These are phyloP conservation scores for Neurospora crassa DNA, from an alignment of 2,329 filamentous ascomycete genomes.

Conservation along the genomic window DNA sequence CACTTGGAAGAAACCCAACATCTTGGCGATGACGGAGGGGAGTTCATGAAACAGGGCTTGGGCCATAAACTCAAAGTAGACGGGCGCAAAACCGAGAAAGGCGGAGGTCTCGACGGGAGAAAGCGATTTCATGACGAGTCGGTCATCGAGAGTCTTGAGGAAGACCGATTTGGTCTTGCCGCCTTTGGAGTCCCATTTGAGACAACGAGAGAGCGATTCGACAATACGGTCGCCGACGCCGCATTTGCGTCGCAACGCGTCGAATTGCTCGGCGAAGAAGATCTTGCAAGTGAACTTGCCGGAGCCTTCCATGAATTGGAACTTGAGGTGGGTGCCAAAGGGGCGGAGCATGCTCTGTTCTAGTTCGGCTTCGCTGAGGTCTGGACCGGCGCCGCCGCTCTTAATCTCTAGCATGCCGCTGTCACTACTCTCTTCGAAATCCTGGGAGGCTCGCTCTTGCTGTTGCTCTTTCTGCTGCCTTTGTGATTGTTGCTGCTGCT, in stretches of 20 bases:
- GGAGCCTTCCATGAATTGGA: slow-evolving; percentile 88
- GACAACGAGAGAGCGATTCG: slow-evolving; percentile 86
- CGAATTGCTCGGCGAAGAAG: slow-evolving; percentile 96
- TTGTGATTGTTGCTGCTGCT: slow-evolving; percentile 22
- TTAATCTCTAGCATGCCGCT: slow-evolving; percentile 19
- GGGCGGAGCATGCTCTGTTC: slow-evolving; percentile 77
- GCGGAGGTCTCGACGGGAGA: slow-evolving; percentile 87
- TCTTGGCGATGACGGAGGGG: slow-evolving; percentile 95
- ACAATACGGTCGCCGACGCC: slow-evolving; percentile 89
- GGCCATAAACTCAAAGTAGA: slow-evolving; percentile 96
- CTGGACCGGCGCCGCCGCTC: slow-evolving; percentile 28
- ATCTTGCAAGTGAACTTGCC: slow-evolving; percentile 97
- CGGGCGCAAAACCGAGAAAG: slow-evolving; percentile 89
- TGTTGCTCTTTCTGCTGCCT: slow-evolving; percentile 26
- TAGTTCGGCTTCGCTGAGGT: slow-evolving; percentile 55
- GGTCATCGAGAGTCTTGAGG: slow-evolving; percentile 89
- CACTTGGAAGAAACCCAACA: slow-evolving; percentile 97
- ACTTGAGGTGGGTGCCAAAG: slow-evolving; percentile 89
- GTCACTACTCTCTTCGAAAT: slow-evolving; percentile 22
- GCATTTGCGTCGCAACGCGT: slow-evolving; percentile 85
- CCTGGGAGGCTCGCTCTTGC: slow-evolving; percentile 31
- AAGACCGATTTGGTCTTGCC: slow-evolving; percentile 98
- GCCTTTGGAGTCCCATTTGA: slow-evolving; percentile 97
- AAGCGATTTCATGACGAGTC: slow-evolving; percentile 85
- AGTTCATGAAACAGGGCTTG: slow-evolving; percentile 92